Base-by-base conservation (phyloP, 345 rosid species). In the Fremontodendron californicum region DNA sequence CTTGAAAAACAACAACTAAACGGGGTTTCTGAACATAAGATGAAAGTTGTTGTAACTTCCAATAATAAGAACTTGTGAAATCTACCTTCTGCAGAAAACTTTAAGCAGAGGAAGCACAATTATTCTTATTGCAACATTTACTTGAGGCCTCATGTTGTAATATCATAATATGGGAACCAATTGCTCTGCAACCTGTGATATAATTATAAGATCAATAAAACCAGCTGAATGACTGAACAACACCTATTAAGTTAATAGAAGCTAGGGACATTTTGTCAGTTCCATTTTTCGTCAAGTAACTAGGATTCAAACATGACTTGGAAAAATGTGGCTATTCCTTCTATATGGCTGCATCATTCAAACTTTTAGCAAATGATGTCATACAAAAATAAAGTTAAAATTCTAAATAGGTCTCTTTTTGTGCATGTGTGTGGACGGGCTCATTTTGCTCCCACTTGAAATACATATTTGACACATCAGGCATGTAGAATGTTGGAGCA, bases 91-190 rank as follows among this genome's bases (percentile, higher is more conserved):
- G 19, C 27, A 43, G 19, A 81, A 65, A 58, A 76, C 31, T 13
- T 12, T 45, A 70, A 35, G 33, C 25, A 48, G 25, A 73, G 67
- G 63, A 77, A 16, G 42, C 43, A 46, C 31, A 75, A 6, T 35
- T n/a, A 81, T 55, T 60, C 39, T 65, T 31, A 46, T 23, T 63
- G 33, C 60, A 29, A n/a, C 42, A 81, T 76, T 82, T 87, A 95
- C 99, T 98, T 95, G 99, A 69, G 97, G 92, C 80, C 86, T 90
- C 82, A 84, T 80, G 81, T 85, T 87, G 86, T 88, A 90, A 82
- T 92, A 91, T 82, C 78, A 84, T 48, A 95, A 83, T 74, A 90
- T 84, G 73, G 94, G 96, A 83, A 93, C 91, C 81, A 95, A 82
- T 67, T 93, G 97, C 86, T 90, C 88, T 67, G 81, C 79, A 78